phyloP scores from a whole-genome alignment of 768 basidiomycete species.

The Tephrocybe sp. region DNA sequence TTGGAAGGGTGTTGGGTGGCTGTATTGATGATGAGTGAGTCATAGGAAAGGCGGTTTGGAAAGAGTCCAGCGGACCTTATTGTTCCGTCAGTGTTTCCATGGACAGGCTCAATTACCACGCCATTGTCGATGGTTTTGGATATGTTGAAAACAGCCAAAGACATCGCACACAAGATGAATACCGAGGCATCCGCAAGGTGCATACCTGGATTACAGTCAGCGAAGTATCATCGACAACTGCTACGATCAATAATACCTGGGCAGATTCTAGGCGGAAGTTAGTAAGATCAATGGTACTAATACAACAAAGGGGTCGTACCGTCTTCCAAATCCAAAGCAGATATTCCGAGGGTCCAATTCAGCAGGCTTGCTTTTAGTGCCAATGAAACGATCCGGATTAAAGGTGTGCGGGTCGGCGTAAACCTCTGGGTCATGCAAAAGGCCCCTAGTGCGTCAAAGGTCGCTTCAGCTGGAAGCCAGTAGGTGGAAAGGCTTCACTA shows the following conservation, averaged over 20 bases:
- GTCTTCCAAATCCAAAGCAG: conserved; percentile 73
- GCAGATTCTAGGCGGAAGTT: conserved; percentile 35
- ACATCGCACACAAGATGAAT: conserved; percentile 52
- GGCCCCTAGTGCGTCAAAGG: conserved; percentile 32
- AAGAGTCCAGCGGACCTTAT: conserved; percentile 46
- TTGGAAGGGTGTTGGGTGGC: conserved; percentile 64
- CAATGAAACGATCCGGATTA: conserved; percentile 61
- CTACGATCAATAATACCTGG: conserved; percentile 36
- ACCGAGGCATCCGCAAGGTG: conserved; percentile 56
- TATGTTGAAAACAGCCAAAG: conserved; percentile 53
- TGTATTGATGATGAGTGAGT: conserved; percentile 11
- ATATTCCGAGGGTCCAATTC: conserved; percentile 59
- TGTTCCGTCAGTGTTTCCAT: conserved; percentile 60
- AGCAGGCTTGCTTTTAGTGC: conserved; percentile 36
- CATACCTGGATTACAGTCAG: conserved; percentile 33
- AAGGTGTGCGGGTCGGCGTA: conserved; percentile 58
- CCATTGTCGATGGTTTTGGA: conserved; percentile 46
- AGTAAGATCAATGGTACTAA: conserved; percentile 5
- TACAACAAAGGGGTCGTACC: conserved; percentile 32
- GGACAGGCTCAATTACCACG: conserved; percentile 46
- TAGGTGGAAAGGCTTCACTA: conserved; percentile 6
- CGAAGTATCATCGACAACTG: conserved; percentile 1
- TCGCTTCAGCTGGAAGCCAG: conserved; percentile 18
- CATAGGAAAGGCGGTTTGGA: not conserved
- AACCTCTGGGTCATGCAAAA: conserved; percentile 52